Evolutionary conservation across 78 protist genomes (phyloP).

Genomic region (Diacronema lutheri): DNA sequence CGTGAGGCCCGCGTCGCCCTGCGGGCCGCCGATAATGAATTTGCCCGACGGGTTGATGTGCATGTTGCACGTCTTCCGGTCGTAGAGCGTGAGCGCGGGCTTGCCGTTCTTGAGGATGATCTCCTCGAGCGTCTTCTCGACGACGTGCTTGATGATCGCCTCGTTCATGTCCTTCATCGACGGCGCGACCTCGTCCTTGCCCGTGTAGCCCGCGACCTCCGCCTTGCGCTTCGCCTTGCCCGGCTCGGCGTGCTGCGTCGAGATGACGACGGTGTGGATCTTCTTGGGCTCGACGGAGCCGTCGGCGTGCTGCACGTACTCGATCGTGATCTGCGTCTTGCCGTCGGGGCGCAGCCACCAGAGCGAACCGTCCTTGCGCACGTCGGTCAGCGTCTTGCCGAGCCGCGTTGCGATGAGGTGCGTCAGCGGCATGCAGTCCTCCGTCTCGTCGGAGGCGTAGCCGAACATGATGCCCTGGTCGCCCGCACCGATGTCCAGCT

Average conservation of each 20-base stretch:
- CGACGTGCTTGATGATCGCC: slow-evolving; percentile 43
- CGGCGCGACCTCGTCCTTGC: not conserved
- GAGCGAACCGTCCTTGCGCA: slow-evolving; percentile 85
- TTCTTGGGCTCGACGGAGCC: slow-evolving; percentile 83
- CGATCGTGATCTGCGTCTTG: slow-evolving; percentile 98
- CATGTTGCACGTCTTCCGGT: slow-evolving; percentile 58
- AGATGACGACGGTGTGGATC: slow-evolving; percentile 97
- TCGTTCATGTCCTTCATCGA: slow-evolving; percentile 66
- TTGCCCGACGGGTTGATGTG: slow-evolving; percentile 98
- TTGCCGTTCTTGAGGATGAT: slow-evolving; percentile 83
- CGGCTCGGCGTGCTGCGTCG: slow-evolving; percentile 96
- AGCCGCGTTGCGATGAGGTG: slow-evolving; percentile 87
- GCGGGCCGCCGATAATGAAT: slow-evolving; percentile 93
- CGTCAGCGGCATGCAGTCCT: slow-evolving; percentile 86
- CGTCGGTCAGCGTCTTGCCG: slow-evolving; percentile 81
- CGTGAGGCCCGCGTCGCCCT: slow-evolving; percentile 99
- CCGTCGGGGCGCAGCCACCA: slow-evolving; percentile 98
- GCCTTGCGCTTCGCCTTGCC: slow-evolving; percentile 51
- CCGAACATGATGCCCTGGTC: slow-evolving; percentile 99
- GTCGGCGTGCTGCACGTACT: slow-evolving; percentile 77
- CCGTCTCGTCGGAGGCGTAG: slow-evolving; percentile 98
- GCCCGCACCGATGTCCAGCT: slow-evolving; percentile 98
- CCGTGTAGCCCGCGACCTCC: not conserved
- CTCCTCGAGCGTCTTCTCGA: slow-evolving; percentile 65
- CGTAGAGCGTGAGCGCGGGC: slow-evolving; percentile 87